These are phyloP conservation scores for Cenchrus americanus DNA, from an alignment of 176 grass and related monocot genomes.

Conservation along the genomic window DNA sequence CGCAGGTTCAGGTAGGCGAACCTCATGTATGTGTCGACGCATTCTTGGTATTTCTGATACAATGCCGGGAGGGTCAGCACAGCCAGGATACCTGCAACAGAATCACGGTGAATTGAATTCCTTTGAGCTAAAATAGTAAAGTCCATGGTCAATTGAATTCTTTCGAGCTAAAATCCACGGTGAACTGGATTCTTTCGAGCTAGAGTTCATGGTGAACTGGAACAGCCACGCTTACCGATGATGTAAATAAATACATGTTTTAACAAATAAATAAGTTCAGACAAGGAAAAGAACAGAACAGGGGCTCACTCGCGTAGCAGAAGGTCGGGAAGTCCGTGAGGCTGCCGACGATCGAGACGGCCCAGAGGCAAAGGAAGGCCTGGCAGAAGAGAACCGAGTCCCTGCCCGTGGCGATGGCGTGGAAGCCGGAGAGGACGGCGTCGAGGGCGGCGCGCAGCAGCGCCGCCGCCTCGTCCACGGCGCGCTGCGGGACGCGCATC, in stretches of 20 bases:
- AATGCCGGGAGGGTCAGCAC: constrained; percentile 68
- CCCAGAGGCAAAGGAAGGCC: constrained; percentile 54
- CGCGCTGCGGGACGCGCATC: constrained; percentile 57
- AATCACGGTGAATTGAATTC: background rate
- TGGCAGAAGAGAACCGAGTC: constrained; percentile 56
- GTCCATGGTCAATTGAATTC: background rate
- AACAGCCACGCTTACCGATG: background rate
- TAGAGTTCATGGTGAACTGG: no score
- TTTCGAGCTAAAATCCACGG: background rate
- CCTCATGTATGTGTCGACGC: constrained; percentile 44
- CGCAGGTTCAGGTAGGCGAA: constrained; percentile 61
- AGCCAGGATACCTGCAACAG: constrained; percentile 47
- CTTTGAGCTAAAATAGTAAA: background rate
- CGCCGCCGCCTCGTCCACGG: constrained; percentile 49
- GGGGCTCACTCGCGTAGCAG: constrained; percentile 56
- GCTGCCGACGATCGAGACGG: constrained; percentile 58
- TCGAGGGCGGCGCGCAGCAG: constrained; percentile 50
- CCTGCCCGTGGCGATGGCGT: constrained; percentile 59
- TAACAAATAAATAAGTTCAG: background rate
- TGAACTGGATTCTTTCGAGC: no score
- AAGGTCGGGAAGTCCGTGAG: constrained; percentile 59
- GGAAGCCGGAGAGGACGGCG: constrained; percentile 49
- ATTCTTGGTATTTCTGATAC: constrained; percentile 67
- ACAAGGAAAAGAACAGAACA: background rate
- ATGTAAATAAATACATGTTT: background rate